These are phyloP conservation scores for Gentiana straminea DNA, from an alignment of 257 asterid genomes.

Conservation along the genomic window DNA sequence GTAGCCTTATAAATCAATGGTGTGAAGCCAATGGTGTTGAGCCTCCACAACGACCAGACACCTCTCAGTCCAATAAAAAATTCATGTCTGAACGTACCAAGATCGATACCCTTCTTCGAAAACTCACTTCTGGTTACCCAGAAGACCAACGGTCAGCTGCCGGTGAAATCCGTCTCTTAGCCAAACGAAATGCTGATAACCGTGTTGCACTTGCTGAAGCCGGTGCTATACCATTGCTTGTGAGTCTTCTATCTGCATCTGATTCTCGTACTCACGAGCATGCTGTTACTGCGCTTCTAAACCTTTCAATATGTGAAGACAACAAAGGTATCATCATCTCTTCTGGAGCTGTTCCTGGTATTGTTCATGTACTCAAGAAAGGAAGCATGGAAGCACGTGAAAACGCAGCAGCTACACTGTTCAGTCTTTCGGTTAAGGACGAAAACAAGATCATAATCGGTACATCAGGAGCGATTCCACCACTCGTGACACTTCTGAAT, in stretches of 20 bases:
- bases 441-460: slow-evolving; percentile 84
- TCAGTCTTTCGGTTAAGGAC: slow-evolving; percentile 80
- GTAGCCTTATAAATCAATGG: slow-evolving; percentile 96
- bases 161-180: slow-evolving; percentile 91
- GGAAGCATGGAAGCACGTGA: slow-evolving; percentile 96
- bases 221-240: slow-evolving; percentile 88
- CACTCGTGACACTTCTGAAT: slow-evolving; percentile 59
- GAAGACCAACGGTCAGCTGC: slow-evolving; percentile 88
- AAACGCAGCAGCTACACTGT: slow-evolving; percentile 31
- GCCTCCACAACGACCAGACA: slow-evolving; percentile 69
- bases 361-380: slow-evolving; percentile 70
- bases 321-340: slow-evolving; percentile 72
- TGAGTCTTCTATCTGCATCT: slow-evolving; percentile 58
- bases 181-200: slow-evolving; percentile 88
- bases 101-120: slow-evolving; percentile 55
- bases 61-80: slow-evolving; percentile 34
- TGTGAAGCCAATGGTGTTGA: slow-evolving; percentile 85
- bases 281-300: slow-evolving; percentile 83
- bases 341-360: slow-evolving; percentile 84
- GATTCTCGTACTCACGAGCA: slow-evolving; percentile 95
- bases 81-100: slow-evolving; percentile 72
- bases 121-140: slow-evolving; percentile 64
- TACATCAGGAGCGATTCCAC: slow-evolving; percentile 79
- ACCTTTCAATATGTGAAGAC: slow-evolving; percentile 86
- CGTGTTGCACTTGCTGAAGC: slow-evolving; percentile 97